phyloP scores from a whole-genome alignment of 1,284 basidiomycete genomes.

The Melanopsichium pennsylvanicum region DNA sequence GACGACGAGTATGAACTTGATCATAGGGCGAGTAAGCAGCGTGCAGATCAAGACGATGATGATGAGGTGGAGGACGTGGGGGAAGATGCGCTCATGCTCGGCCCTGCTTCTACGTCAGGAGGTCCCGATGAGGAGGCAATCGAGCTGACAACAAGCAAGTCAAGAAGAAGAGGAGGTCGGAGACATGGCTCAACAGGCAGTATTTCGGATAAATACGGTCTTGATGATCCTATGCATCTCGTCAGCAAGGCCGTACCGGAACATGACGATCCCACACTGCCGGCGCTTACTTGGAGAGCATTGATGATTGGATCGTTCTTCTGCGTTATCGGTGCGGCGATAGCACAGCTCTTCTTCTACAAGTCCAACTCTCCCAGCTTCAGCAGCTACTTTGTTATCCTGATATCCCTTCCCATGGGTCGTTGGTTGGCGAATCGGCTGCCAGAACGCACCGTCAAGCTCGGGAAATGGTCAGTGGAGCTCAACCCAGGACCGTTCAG shows the following conservation, averaged over 20 bases:
- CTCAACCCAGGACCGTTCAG: slow-evolving; percentile 70
- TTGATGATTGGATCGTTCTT: slow-evolving; percentile 70
- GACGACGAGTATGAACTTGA: slow-evolving; percentile 25
- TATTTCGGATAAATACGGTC: slow-evolving; percentile 46
- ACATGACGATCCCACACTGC: slow-evolving; percentile 70
- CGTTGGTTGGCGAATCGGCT: slow-evolving; percentile 64
- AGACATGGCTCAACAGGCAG: slow-evolving; percentile 32
- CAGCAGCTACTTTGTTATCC: slow-evolving; percentile 71
- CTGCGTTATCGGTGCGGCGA: slow-evolving; percentile 69
- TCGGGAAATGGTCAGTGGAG: slow-evolving; percentile 58
- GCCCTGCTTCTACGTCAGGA: slow-evolving; percentile 22
- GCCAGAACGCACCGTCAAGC: slow-evolving; percentile 59
- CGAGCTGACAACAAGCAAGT: slow-evolving; percentile 20
- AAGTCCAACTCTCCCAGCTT: slow-evolving; percentile 67
- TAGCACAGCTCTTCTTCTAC: slow-evolving; percentile 62
- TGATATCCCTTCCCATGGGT: slow-evolving; percentile 68
- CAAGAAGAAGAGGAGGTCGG: slow-evolving; percentile 9
- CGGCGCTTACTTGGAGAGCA: slow-evolving; percentile 70
- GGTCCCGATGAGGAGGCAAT: slow-evolving; percentile 24
- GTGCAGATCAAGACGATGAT: slow-evolving; percentile 6
- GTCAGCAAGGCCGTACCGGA: slow-evolving; percentile 68
- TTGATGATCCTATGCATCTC: slow-evolving; percentile 53
- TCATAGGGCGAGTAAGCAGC: slow-evolving; percentile 6
- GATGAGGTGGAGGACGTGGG: slow-evolving; percentile 30
- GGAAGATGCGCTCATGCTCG: slow-evolving; percentile 48